Conservation (phyloP, 768 basidiomycete species). For the Cystobasidium onofrii region DNA sequence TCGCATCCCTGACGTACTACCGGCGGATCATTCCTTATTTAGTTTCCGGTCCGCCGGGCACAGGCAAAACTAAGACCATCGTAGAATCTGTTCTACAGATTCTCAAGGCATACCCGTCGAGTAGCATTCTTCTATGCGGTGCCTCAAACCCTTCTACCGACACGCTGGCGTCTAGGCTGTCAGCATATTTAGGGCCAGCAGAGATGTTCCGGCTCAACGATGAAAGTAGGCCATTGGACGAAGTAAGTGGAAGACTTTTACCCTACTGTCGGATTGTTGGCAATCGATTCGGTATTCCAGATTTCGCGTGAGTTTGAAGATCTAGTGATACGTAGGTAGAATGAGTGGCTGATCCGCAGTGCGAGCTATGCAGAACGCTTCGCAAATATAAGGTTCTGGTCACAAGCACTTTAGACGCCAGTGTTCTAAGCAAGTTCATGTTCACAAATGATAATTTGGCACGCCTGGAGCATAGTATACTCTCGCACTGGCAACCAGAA, state of each 20-base stretch:
- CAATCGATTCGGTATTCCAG: conserved; percentile 39
- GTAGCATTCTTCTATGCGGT: conserved; percentile 44
- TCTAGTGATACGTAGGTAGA: neutral
- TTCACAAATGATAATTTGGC: conserved; percentile 38
- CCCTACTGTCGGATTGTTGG: conserved; percentile 39
- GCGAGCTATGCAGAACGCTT: conserved; percentile 32
- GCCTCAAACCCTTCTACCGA: conserved; percentile 46
- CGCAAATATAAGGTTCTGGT: conserved; percentile 44
- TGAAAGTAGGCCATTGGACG: conserved; percentile 45
- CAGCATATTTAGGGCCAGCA: conserved; percentile 31
- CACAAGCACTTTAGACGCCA: conserved; percentile 43
- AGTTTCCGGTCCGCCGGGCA: conserved; percentile 46
- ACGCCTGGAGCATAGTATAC: conserved; percentile 35
- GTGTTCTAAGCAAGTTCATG: conserved; percentile 36
- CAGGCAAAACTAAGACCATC: conserved; percentile 41
- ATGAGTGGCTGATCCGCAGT: neutral
- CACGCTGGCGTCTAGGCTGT: conserved; percentile 44
- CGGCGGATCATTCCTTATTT: conserved; percentile 42
- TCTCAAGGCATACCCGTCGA: conserved; percentile 37
- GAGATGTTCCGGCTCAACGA: conserved; percentile 44
- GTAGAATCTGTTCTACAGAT: conserved; percentile 45
- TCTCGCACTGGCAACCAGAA: neutral
- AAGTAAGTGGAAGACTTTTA: conserved; percentile 42
- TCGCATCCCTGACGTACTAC: conserved; percentile 37
- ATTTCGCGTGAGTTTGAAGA: neutral